Base-by-base conservation (phyloP, 1,139 yeast species). In the Debaryomyces singareniensis region DNA sequence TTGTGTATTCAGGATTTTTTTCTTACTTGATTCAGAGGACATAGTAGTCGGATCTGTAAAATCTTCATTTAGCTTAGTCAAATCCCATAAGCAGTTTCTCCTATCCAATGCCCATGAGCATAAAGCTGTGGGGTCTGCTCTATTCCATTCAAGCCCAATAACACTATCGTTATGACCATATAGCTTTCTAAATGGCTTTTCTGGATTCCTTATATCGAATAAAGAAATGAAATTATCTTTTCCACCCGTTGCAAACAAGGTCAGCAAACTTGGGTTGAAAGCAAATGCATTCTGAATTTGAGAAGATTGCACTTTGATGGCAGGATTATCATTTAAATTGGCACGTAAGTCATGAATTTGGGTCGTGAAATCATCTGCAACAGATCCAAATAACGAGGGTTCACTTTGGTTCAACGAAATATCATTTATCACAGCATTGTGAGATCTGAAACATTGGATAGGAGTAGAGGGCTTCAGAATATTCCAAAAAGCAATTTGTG, bases 401-500 rank as follows among this genome's bases (percentile, higher is more conserved):
- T 66, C 53, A 29, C 49, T 44, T 25, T 57, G 53, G 40, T 72
- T 78, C 71, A 78, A 73, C 3, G 80, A 58, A 22, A 78, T 43
- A 41, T 72, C 83, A 48, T 76, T 77, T 15, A 78, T 66, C 2
- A 67, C 71, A 1, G 75, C 70, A 6, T 50, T 42, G 47, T 77
- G 82, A 6, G 66, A 49, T 31, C 61, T 58, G 45, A 68, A 68
- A 4, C 58, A 50, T 37, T 57, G 64, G 10, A 56, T 43, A 10
- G 82, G 82, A 2, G 64, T 52, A 2, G 59, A 49, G 2, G 63
- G 58, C 34, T 60, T 58, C 34, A 47, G 39, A 32, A 67, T 51
- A 42, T 81, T 81, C 95, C 95, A 85, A 18, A 79, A 52, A 0
- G 85, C 82, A 32, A 85, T 71, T 23, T 72, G 71, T 4, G 71